phyloP scores from a whole-genome alignment of 306 rosid species.

The Nissolia schottii region DNA sequence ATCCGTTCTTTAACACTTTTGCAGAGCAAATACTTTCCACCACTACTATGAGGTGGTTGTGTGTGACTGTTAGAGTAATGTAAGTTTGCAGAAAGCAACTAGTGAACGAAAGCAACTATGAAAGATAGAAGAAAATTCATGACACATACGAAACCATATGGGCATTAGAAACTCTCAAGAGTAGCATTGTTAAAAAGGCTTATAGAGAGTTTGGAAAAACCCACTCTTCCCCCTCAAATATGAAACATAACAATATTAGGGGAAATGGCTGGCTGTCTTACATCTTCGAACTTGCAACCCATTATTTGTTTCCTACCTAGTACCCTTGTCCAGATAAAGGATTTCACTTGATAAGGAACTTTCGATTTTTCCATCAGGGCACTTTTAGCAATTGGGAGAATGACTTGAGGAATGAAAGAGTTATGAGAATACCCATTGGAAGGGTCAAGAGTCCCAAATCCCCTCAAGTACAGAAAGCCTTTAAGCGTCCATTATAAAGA shows the following conservation, averaged over 20 bases:
- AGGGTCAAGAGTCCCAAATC: not conserved
- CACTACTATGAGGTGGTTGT: conserved; percentile 3
- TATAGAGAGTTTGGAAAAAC: too few species aligned
- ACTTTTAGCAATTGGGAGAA: not conserved
- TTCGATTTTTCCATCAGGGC: not conserved
- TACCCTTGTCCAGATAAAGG: not conserved
- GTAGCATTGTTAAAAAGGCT: too few species aligned
- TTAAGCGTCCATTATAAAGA: not conserved
- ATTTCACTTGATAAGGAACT: not conserved
- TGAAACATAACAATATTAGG: too few species aligned
- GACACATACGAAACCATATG: not conserved
- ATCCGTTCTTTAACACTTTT: not conserved
- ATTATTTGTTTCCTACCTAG: not conserved
- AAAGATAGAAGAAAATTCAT: conserved; percentile 5
- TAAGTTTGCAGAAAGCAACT: not conserved
- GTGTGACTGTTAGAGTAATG: not conserved
- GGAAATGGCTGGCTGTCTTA: too few species aligned
- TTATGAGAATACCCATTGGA: too few species aligned
- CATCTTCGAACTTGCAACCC: not conserved
- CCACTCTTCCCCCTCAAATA: too few species aligned
- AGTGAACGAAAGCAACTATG: not conserved
- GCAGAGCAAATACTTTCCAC: not conserved
- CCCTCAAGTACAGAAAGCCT: not conserved
- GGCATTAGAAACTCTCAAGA: not conserved
- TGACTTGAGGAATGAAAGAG: not conserved